Percentiles rank a stretch among this genome's conserved stretches.
phyloP scores from a whole-genome alignment of 352 stramenopile species.

The Pythium monospermum region DNA sequence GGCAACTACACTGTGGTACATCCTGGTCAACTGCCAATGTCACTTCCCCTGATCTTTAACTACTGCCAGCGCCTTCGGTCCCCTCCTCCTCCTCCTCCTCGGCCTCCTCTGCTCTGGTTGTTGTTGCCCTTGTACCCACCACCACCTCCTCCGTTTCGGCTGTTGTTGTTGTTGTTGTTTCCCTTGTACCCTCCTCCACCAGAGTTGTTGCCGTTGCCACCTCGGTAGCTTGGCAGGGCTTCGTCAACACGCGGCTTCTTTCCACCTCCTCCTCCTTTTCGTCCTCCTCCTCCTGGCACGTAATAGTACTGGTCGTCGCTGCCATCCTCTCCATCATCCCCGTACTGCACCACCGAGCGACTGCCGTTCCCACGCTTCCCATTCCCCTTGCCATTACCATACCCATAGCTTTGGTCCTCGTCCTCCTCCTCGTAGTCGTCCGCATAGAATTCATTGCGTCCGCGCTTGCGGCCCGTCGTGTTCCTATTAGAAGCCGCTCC shows the following conservation, averaged over 20 bases:
- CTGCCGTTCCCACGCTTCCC: slow-evolving; percentile 1
- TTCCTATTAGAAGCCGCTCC: slow-evolving; percentile 10
- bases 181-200: too few relatives aligned
- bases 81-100: too few relatives aligned
- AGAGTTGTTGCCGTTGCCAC: slow-evolving; percentile 5
- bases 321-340: slow-evolving; percentile 29
- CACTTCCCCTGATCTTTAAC: too few relatives aligned
- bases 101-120: slow-evolving; percentile 5
- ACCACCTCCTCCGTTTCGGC: background rate
- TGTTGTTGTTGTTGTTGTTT: background rate
- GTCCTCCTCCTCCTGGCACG: slow-evolving; percentile 1
- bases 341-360: slow-evolving; percentile 15
- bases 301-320: slow-evolving; percentile 28
- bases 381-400: background rate
- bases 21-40: too few relatives aligned
- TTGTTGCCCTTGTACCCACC: slow-evolving; percentile 1
- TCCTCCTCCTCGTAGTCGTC: slow-evolving; percentile 33
- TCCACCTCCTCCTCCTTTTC: background rate
- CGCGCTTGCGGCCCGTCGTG: slow-evolving; percentile 36
- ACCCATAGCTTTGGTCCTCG: background rate
- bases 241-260: slow-evolving; percentile 7
- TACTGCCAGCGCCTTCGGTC: too few relatives aligned
- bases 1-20: too few relatives aligned
- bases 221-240: slow-evolving; percentile 13
- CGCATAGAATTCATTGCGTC: slow-evolving; percentile 26